Percentiles rank a stretch among this genome's conserved stretches.
phyloP scores from a whole-genome alignment of 441 rosid species.

The Theobroma grandiflorum region DNA sequence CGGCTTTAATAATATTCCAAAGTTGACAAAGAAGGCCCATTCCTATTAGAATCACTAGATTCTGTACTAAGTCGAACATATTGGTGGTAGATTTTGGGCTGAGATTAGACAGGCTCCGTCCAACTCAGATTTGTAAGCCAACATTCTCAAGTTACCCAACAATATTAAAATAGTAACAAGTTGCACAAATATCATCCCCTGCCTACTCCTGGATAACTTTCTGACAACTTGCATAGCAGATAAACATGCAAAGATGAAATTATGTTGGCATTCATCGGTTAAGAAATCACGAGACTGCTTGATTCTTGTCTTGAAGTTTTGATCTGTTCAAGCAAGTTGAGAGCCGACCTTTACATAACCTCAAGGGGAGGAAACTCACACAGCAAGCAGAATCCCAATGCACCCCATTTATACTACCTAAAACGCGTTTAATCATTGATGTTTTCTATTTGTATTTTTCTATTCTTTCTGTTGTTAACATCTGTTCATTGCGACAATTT shows the following conservation, averaged over 20 bases:
- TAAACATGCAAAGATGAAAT: too few relatives aligned
- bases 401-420: constrained; percentile 25
- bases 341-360: constrained; percentile 21
- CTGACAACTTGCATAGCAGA: background rate
- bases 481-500: constrained; percentile 7
- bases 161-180: background rate
- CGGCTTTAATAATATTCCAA: background rate
- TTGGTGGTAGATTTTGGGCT: background rate
- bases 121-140: background rate
- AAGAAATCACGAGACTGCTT: background rate
- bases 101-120: too few relatives aligned
- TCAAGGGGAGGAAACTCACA: background rate
- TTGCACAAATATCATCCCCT: background rate
- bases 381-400: constrained; percentile 19
- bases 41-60: background rate
- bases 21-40: background rate
- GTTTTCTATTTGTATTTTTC: background rate
- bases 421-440: background rate
- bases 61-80: background rate
- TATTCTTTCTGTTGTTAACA: background rate
- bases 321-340: background rate
- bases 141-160: background rate
- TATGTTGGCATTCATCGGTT: background rate
- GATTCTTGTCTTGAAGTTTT: background rate
- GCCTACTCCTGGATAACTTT: background rate